Evolutionary conservation across 2,329 filamentous ascomycete genomes (phyloP).

Genomic region (Colletotrichum scovillei): DNA sequence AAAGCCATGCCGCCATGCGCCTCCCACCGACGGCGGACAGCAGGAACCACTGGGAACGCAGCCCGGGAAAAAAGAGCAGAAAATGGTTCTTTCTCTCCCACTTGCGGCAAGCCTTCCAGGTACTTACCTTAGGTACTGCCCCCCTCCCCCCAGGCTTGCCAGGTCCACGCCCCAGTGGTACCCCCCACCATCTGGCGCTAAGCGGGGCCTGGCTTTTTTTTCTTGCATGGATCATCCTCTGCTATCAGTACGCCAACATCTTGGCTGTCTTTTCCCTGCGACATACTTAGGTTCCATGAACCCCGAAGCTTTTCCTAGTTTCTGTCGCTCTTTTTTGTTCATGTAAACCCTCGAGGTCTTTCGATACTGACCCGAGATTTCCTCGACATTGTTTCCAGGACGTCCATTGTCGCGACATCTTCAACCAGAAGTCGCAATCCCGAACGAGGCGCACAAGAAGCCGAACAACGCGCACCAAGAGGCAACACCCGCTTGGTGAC

Average conservation of each 20-base stretch:
- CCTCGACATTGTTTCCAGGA: not conserved
- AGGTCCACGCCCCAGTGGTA: not conserved
- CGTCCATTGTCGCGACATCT: slow-evolving; percentile 6
- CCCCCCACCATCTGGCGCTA: slow-evolving; percentile 24
- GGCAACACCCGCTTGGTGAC: slow-evolving; percentile 13
- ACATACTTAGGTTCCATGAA: slow-evolving; percentile 32
- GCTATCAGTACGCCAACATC: slow-evolving; percentile 33
- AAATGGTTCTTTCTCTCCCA: not conserved
- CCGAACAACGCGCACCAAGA: not conserved
- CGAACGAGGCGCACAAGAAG: not conserved
- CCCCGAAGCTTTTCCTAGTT: slow-evolving; percentile 26
- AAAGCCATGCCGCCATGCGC: slow-evolving; percentile 17
- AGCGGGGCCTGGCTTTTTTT: slow-evolving; percentile 32
- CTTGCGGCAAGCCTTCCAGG: not conserved
- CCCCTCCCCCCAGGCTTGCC: not conserved
- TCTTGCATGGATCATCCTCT: slow-evolving; percentile 30
- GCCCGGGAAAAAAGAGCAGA: slow-evolving; percentile 13
- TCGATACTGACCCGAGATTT: slow-evolving; percentile 9
- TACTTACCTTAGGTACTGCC: not conserved
- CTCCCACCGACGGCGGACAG: slow-evolving; percentile 2
- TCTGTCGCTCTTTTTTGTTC: slow-evolving; percentile 24
- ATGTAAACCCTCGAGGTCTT: not conserved
- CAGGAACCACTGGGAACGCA: slow-evolving; percentile 9
- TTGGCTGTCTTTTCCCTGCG: slow-evolving; percentile 24
- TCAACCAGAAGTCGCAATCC: not conserved